phyloP scores from a whole-genome alignment of 31 red algal species.

The Porphyra umbilicalis region DNA sequence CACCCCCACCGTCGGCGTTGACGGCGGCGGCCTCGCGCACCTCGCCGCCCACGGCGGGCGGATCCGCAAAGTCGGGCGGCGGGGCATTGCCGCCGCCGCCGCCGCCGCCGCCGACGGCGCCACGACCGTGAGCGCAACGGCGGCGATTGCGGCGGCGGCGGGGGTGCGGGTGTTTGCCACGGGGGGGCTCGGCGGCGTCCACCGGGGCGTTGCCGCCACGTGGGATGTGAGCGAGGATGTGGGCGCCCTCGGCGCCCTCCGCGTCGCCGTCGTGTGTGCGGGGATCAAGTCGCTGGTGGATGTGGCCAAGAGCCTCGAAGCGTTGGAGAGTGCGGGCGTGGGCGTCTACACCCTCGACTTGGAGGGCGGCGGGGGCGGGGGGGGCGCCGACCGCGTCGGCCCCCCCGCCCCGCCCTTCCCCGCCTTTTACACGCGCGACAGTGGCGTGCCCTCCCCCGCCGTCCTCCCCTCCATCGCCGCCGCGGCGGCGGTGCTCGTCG shows the following conservation, averaged over 20 bases:
- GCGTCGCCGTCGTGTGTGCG: constrained; percentile 65
- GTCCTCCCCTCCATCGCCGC: constrained; percentile 19
- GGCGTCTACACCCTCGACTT: constrained; percentile 29
- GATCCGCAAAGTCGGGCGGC: constrained; percentile 33
- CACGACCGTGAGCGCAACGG: constrained; percentile 63
- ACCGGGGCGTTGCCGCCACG: constrained; percentile 29
- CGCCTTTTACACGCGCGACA: constrained; percentile 54
- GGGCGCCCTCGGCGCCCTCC: constrained; percentile 21
- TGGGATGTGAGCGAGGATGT: constrained; percentile 72
- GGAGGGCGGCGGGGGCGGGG: background rate
- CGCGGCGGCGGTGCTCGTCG: constrained; percentile 27
- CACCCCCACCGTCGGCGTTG: constrained; percentile 34
- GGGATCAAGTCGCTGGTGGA: constrained; percentile 77
- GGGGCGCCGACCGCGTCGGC: background rate
- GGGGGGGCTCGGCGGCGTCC: constrained; percentile 90
- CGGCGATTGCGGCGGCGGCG: constrained; percentile 48
- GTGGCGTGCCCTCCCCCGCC: constrained; percentile 13
- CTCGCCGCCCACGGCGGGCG: constrained; percentile 8
- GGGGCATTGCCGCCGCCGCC: constrained; percentile 44
- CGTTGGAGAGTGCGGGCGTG: constrained; percentile 62
- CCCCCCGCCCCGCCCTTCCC: constrained; percentile 16
- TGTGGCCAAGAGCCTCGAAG: constrained; percentile 57
- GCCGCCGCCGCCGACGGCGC: constrained; percentile 26
- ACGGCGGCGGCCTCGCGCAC: constrained; percentile 7
- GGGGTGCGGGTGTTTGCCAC: constrained; percentile 80